phyloP scores from a whole-genome alignment of 441 rosid species.

The Macaranga tanarius region DNA sequence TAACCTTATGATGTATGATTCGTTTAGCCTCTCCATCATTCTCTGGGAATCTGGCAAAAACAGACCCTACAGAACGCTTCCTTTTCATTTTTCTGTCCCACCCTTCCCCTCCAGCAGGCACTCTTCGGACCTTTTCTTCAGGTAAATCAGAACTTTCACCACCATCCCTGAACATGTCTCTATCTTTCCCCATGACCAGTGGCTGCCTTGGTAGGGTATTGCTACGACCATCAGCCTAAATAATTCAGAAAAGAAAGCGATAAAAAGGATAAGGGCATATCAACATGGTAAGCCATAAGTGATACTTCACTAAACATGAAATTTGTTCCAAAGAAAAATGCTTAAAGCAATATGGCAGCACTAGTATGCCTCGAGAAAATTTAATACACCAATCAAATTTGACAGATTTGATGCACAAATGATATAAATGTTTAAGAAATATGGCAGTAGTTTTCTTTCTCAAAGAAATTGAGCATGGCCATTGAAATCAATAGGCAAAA shows the following conservation, averaged over 20 bases:
- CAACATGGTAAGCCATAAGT: background rate
- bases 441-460: background rate
- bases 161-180: slow-evolving; percentile 42
- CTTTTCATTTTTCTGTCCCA: slow-evolving; percentile 67
- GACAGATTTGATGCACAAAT: background rate
- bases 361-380: background rate
- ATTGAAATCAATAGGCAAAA: background rate
- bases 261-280: background rate
- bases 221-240: slow-evolving; percentile 49
- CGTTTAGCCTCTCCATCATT: slow-evolving; percentile 49
- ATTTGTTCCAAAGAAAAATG: background rate
- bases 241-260: slow-evolving; percentile 12
- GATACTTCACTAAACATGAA: background rate
- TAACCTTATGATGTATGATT: slow-evolving; percentile 39
- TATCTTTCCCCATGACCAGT: slow-evolving; percentile 41
- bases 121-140: slow-evolving; percentile 52
- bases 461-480: background rate
- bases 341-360: background rate
- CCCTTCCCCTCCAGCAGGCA: slow-evolving; percentile 63
- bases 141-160: slow-evolving; percentile 41
- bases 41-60: slow-evolving; percentile 43
- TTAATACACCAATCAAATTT: background rate
- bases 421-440: background rate
- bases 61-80: slow-evolving; percentile 53
- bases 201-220: slow-evolving; percentile 38